phyloP scores from a whole-genome alignment of 2,329 filamentous ascomycete species.

The Coleophoma eucalyptorum region DNA sequence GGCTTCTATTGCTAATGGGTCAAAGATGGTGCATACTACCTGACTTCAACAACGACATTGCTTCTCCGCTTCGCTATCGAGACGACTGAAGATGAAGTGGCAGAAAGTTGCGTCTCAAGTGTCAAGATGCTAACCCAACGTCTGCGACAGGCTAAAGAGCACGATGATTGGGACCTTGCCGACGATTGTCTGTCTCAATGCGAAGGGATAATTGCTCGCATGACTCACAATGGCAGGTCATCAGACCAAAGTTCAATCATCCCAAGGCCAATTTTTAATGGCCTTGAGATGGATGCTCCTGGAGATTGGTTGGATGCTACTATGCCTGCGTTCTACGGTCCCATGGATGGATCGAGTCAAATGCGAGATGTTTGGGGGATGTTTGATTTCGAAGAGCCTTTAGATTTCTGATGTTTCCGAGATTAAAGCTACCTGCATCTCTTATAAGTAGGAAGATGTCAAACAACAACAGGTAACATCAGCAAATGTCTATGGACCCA shows the following conservation, averaged over 20 bases:
- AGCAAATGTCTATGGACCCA: no score
- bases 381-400: neutral
- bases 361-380: neutral
- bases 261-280: neutral
- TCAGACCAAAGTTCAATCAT: neutral
- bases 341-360: neutral
- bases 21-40: constrained; percentile 25
- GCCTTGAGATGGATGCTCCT: neutral
- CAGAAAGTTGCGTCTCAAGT: constrained; percentile 6
- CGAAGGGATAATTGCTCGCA: constrained; percentile 4
- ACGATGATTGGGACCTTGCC: constrained; percentile 19
- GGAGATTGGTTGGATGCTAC: constrained; percentile 1
- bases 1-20: neutral
- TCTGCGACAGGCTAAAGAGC: constrained; percentile 16
- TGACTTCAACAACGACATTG: constrained; percentile 20
- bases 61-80: constrained; percentile 17
- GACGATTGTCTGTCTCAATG: constrained; percentile 31
- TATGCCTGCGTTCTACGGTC: neutral
- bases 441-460: no score
- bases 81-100: constrained; percentile 6
- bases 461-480: no score
- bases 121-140: constrained; percentile 7
- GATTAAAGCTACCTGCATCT: no score
- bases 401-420: neutral
- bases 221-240: neutral